Conservation (phyloP, 495 filamentous ascomycete species). For the Penicillium canescens region DNA sequence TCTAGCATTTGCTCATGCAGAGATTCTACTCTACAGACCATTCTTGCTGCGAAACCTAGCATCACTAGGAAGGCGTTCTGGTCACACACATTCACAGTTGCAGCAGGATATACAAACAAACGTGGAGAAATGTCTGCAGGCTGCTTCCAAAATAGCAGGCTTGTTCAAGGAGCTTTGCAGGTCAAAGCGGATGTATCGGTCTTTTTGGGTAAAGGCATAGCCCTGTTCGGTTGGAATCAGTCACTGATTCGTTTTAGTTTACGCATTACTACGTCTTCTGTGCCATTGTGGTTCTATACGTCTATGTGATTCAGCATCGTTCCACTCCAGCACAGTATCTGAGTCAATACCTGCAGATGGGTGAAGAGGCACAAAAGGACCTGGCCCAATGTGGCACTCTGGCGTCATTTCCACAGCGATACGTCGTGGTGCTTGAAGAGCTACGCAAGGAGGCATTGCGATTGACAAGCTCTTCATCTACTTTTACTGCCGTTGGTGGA, state of each 20-base stretch:
- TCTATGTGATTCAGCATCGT: conserved; percentile 19
- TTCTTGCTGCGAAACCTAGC: conserved; percentile 24
- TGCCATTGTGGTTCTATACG: conserved; percentile 26
- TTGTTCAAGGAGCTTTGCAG: conserved; percentile 21
- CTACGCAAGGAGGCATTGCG: conserved; percentile 39
- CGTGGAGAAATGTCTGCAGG: conserved; percentile 13
- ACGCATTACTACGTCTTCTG: conserved; percentile 30
- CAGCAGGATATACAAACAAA: conserved; percentile 5
- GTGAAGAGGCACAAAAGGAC: conserved; percentile 20
- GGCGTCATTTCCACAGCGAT: conserved; percentile 26
- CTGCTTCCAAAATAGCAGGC: conserved; percentile 17
- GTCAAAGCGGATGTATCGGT: conserved; percentile 18
- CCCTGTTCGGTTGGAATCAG: too few species aligned
- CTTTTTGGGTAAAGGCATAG: conserved; percentile 17
- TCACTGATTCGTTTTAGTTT: conserved; percentile 10
- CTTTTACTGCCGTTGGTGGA: too few species aligned
- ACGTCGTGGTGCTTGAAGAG: conserved; percentile 43
- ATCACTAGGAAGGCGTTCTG: not conserved
- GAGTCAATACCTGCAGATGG: conserved; percentile 10
- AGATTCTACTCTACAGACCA: conserved; percentile 26
- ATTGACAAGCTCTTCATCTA: conserved; percentile 4
- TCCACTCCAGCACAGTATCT: not conserved
- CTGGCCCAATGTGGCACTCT: conserved; percentile 18
- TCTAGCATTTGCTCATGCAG: conserved; percentile 26
- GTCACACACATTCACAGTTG: not conserved